Evolutionary conservation across 495 filamentous ascomycete species (phyloP).

Genomic region (Aspergillus egyptiacus): DNA sequence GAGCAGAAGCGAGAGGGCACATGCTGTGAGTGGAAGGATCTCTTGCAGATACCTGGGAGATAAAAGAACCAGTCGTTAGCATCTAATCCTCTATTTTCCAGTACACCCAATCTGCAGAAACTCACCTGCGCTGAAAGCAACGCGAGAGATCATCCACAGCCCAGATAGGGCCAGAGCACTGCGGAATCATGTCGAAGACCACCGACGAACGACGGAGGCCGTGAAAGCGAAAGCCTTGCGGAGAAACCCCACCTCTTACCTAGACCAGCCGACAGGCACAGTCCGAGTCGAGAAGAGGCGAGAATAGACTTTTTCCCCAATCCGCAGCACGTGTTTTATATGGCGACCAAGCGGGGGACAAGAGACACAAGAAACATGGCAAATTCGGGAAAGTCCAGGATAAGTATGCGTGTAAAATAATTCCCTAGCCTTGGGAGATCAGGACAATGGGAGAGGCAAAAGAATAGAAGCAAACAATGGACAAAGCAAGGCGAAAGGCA

Average conservation of each 20-base stretch:
- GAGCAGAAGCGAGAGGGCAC: conserved; percentile 62
- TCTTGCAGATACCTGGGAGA: conserved; percentile 88
- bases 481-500: conserved; percentile 7
- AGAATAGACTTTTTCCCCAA: conserved; percentile 12
- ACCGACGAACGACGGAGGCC: conserved; percentile 1
- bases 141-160: conserved; percentile 76
- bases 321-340: conserved; percentile 4
- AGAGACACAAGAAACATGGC: conserved; percentile 4
- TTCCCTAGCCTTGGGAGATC: neutral
- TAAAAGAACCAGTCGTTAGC: neutral
- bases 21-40: conserved; percentile 67
- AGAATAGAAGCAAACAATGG: conserved; percentile 4
- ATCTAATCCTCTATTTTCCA: neutral
- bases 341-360: conserved; percentile 4
- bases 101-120: neutral
- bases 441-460: conserved; percentile 4
- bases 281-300: neutral
- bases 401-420: neutral
- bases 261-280: neutral
- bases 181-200: conserved; percentile 52
- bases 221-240: neutral
- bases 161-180: conserved; percentile 80
- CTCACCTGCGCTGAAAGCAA: conserved; percentile 88
- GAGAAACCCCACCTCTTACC: conserved; percentile 7
- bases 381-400: neutral